These are phyloP conservation scores for Hanseniaspora thailandica DNA, from an alignment of 805 yeast genomes.

Conservation along the genomic window DNA sequence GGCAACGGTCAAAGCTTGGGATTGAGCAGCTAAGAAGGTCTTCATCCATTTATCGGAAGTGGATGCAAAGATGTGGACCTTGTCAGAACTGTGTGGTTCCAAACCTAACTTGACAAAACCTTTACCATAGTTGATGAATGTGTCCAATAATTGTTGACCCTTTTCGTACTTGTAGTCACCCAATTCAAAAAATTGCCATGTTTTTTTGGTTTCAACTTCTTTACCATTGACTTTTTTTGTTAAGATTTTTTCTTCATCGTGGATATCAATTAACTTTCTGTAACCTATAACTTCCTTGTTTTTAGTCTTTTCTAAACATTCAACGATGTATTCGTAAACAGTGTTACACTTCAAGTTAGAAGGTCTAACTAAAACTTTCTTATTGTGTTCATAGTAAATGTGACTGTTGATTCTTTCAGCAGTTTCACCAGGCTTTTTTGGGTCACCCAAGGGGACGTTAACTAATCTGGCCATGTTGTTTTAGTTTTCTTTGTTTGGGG, in stretches of 20 bases:
- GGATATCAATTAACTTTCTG: conserved; percentile 64
- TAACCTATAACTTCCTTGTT: conserved; percentile 53
- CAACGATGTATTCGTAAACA: conserved; percentile 55
- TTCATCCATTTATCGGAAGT: conserved; percentile 90
- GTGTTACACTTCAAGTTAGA: conserved; percentile 51
- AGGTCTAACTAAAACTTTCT: conserved; percentile 49
- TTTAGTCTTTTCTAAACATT: conserved; percentile 48
- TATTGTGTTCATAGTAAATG: conserved; percentile 34
- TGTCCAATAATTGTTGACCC: conserved; percentile 42
- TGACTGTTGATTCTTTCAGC: conserved; percentile 58
- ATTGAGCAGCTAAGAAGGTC: conserved; percentile 61
- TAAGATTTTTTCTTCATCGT: conserved; percentile 62
- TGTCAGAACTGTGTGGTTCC: conserved; percentile 45
- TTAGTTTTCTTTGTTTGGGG: not conserved
- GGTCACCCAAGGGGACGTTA: conserved; percentile 50
- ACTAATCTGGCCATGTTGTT: conserved; percentile 12
- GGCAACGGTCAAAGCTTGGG: conserved; percentile 75
- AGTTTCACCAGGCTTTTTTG: conserved; percentile 61
- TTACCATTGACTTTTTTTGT: conserved; percentile 71
- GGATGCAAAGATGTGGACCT: conserved; percentile 72
- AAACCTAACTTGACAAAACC: conserved; percentile 71
- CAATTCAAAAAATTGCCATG: conserved; percentile 77
- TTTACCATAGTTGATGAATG: conserved; percentile 48
- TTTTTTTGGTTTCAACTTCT: conserved; percentile 59
- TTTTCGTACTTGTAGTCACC: conserved; percentile 58